A percentile compares a stretch with the other conserved stretches of the same genome.
Conservation (phyloP, 2,329 filamentous ascomycete species). For the Catunica adiposa region DNA sequence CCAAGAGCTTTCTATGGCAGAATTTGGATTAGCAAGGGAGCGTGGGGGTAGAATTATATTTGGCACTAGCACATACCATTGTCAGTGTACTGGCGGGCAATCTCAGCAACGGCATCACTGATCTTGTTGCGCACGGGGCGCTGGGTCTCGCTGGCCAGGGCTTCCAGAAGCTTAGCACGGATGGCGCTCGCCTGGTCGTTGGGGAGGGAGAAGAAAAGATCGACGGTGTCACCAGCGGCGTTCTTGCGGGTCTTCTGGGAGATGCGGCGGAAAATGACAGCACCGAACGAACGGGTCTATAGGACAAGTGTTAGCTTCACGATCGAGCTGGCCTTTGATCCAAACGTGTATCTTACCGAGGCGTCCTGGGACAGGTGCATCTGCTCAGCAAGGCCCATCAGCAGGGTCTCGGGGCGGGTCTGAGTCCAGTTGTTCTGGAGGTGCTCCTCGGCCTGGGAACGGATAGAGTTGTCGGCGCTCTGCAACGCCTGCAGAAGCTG, state of each 20-base stretch:
- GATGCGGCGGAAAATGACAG: slow-evolving; percentile 88
- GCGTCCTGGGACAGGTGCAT: slow-evolving; percentile 61
- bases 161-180: slow-evolving; percentile 66
- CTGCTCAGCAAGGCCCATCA: slow-evolving; percentile 92
- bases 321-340: not conserved
- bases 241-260: slow-evolving; percentile 76
- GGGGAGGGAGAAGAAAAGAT: slow-evolving; percentile 70
- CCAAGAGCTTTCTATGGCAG: slow-evolving; percentile 60
- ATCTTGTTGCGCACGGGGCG: slow-evolving; percentile 79
- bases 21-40: not conserved
- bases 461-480: slow-evolving; percentile 72
- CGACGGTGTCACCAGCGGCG: slow-evolving; percentile 51
- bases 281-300: slow-evolving; percentile 76
- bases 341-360: slow-evolving; percentile 33
- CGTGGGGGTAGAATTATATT: not conserved
- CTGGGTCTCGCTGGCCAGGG: slow-evolving; percentile 55
- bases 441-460: slow-evolving; percentile 77
- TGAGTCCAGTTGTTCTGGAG: slow-evolving; percentile 80
- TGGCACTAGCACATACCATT: slow-evolving; percentile 44
- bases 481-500: slow-evolving; percentile 80
- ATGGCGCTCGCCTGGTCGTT: slow-evolving; percentile 61
- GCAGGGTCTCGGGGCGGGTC: slow-evolving; percentile 64
- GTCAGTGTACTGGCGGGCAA: slow-evolving; percentile 88
- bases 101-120: slow-evolving; percentile 90
- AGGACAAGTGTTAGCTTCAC: slow-evolving; percentile 1